Base-by-base conservation (phyloP, 495 filamentous ascomycete species). In the Penicillium bialowiezense region DNA sequence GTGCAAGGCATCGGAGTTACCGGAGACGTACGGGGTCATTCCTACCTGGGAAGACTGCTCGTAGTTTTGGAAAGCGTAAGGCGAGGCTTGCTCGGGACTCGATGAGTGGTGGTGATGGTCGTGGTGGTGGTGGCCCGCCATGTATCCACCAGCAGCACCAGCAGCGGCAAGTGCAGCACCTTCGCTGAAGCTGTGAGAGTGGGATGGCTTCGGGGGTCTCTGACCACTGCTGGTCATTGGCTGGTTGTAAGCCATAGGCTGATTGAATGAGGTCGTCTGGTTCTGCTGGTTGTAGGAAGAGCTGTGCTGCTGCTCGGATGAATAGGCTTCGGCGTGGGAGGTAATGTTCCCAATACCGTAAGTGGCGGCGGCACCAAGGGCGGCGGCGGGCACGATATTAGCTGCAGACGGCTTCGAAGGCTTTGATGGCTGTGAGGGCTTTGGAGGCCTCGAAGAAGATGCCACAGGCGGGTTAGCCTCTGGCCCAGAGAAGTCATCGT, bases 91-190 rank as follows among this genome's bases (percentile, higher is more conserved):
- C 34, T 64, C 60, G 5, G 62, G 56, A 52, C 62, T 65, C 5
- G 68, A 65, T 10, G 69, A 69, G n/a, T 70, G 60, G 48, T 74
- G 64, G 19, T 71, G 62, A 45, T 75, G 68, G 14, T 62, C 56
- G n/a, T 70, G 60, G 48, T 74, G 64, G 19, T 71, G 62, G 46
- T 75, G 68, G 14, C 63, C 56, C 21, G 76, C 48, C 62, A 74
- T 64, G 51, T 79, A 78, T n/a, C 73, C 76, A 20, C 72, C 70
- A 7, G 75, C 74, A 29, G 72, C 74, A 31, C 73, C 75, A 13
- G 68, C 71, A 8, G 73, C 73, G 5, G 73, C 74, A 15, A 58
- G 60, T 14, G 72, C 77, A 28, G 77, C 44, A 18, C 72, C 70
- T 41, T 63, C 36, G 3, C 62, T 65, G 34, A 73, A 44, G 17